A percentile compares a stretch with the other conserved stretches of the same genome.
phyloP scores from a whole-genome alignment of 257 asterid genomes.

The Ligustrum vulgare region DNA sequence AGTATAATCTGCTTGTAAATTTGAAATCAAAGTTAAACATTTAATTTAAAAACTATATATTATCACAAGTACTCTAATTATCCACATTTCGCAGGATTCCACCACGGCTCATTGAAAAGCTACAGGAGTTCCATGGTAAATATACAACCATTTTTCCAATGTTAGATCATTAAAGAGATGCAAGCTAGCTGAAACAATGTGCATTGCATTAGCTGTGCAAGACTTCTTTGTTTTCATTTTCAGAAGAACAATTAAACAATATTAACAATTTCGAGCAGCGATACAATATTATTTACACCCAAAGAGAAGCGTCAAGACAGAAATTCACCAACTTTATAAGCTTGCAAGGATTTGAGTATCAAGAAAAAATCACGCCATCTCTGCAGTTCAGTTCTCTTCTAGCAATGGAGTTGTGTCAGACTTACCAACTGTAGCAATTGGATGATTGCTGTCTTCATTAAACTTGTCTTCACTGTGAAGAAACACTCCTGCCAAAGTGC shows the following conservation, averaged over 20 bases:
- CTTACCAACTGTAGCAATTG: conserved; percentile 33
- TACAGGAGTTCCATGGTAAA: no score
- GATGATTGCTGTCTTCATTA: conserved; percentile 56
- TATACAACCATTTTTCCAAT: no score
- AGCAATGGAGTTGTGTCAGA: conserved; percentile 65
- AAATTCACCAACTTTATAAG: background rate
- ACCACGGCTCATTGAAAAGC: no score
- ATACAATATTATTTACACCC: conserved; percentile 24
- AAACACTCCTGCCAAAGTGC: conserved; percentile 59
- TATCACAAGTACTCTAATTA: no score
- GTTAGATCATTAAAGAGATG: no score
- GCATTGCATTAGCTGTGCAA: background rate
- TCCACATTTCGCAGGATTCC: no score
- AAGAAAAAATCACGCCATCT: conserved; percentile 24
- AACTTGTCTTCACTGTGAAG: conserved; percentile 68
- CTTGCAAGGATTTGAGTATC: conserved; percentile 5
- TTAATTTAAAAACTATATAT: no score
- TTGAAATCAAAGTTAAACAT: no score
- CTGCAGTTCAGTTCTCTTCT: conserved; percentile 37
- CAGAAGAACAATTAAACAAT: background rate
- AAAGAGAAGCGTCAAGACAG: background rate
- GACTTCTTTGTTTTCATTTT: background rate
- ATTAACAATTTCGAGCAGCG: conserved; percentile 16
- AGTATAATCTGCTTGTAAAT: no score
- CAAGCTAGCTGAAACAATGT: background rate